Conservation (phyloP, 495 filamentous ascomycete species). For the Neurospora pannonica region DNA sequence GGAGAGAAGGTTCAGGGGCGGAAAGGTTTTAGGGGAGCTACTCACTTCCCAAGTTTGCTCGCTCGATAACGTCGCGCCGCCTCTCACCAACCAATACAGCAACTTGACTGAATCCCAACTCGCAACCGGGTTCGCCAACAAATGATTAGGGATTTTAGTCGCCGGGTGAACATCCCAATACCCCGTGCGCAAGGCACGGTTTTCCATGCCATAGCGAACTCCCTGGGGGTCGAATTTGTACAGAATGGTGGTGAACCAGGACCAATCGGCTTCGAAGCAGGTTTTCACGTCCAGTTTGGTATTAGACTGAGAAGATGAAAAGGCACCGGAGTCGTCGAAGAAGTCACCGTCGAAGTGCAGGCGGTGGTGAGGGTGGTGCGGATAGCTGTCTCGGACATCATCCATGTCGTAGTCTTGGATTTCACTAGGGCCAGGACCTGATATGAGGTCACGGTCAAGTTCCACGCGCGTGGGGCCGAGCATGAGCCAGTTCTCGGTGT, state of each 20-base stretch:
- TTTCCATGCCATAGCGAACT: neutral
- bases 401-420: neutral
- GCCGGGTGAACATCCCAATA: conserved; percentile 21
- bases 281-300: neutral
- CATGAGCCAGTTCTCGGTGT: neutral
- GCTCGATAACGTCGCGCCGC: conserved; percentile 11
- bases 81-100: conserved; percentile 30
- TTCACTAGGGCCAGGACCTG: neutral
- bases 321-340: neutral
- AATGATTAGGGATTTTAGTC: conserved; percentile 21
- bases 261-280: conserved; percentile 13
- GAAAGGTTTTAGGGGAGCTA: neutral
- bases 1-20: too few species aligned
- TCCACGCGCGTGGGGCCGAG: neutral
- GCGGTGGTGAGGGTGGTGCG: neutral
- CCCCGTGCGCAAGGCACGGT: neutral
- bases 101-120: conserved; percentile 18
- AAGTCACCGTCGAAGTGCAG: neutral
- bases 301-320: neutral
- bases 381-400: neutral
- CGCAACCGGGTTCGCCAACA: conserved; percentile 19
- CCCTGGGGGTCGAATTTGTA: neutral
- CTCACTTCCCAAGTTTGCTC: conserved; percentile 29
- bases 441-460: neutral
- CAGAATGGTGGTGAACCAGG: neutral